A percentile compares a stretch with the other conserved stretches of the same genome.
Conservation (phyloP, 2,329 filamentous ascomycete genomes). For the Monosporascus ibericus region DNA sequence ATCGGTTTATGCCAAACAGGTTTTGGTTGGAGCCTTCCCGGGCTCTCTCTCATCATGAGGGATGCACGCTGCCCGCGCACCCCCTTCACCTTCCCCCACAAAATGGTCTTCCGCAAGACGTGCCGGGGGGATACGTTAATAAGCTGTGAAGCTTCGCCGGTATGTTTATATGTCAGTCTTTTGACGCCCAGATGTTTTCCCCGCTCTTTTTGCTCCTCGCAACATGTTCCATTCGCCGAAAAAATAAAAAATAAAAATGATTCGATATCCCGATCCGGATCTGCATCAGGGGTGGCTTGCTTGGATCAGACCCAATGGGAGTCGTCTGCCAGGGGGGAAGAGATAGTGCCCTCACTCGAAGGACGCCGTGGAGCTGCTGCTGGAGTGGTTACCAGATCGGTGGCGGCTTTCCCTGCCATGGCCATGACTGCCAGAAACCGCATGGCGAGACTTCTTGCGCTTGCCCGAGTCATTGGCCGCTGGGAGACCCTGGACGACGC, state of each 20-base stretch:
- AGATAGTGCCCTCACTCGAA: constrained; percentile 39
- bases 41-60: too few relatives aligned
- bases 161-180: constrained; percentile 26
- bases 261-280: not conserved
- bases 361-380: constrained; percentile 56
- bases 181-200: not conserved
- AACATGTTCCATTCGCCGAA: not conserved
- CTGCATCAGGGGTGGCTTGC: not conserved
- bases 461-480: constrained; percentile 48
- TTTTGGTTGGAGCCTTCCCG: not conserved
- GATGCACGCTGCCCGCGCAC: too few relatives aligned
- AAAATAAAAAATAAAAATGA: not conserved
- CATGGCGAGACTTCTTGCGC: constrained; percentile 46
- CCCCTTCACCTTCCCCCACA: not conserved
- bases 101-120: constrained; percentile 22
- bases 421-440: constrained; percentile 31
- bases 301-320: not conserved
- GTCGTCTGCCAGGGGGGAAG: not conserved
- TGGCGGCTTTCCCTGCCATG: constrained; percentile 40
- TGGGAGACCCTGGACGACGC: constrained; percentile 61
- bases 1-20: not conserved
- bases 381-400: constrained; percentile 53
- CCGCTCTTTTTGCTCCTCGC: not conserved
- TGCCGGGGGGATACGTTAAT: constrained; percentile 18
- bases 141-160: constrained; percentile 32